A percentile compares a stretch with the other conserved stretches of the same genome.
These are phyloP conservation scores for Stropharia rugosoannulata DNA, from an alignment of 768 basidiomycete genomes.

Conservation along the genomic window DNA sequence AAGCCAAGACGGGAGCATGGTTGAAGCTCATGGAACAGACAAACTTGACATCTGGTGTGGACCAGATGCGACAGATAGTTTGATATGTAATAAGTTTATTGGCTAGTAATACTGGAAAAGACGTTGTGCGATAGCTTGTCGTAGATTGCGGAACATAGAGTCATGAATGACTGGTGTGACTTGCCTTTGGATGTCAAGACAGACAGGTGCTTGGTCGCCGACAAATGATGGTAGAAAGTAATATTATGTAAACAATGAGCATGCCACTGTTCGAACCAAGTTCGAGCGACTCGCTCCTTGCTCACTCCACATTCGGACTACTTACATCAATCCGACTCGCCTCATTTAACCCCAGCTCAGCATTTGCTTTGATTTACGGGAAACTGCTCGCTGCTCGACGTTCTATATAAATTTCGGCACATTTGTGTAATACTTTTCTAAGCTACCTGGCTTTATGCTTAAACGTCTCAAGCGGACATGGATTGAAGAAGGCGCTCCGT, in stretches of 20 bases:
- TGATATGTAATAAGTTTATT: background rate
- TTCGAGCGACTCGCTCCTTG: conserved; percentile 13
- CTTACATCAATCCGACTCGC: no score
- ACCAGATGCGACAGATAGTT: background rate
- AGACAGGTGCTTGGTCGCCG: background rate
- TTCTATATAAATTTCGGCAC: no score
- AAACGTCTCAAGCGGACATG: conserved; percentile 52
- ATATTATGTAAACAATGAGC: conserved; percentile 16
- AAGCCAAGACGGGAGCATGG: conserved; percentile 41
- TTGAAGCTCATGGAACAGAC: conserved; percentile 45
- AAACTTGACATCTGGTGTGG: background rate
- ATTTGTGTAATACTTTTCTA: background rate
- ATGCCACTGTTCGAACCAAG: no score
- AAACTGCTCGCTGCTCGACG: no score
- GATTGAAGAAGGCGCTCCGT: conserved; percentile 31
- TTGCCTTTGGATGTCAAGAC: background rate
- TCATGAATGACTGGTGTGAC: conserved; percentile 1
- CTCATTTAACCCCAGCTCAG: no score
- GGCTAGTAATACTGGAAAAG: background rate
- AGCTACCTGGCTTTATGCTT: conserved; percentile 33
- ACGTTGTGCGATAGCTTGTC: background rate
- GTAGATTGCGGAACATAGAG: background rate
- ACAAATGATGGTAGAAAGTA: conserved; percentile 3
- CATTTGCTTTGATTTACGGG: no score
- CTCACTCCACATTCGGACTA: no score